These are phyloP conservation scores for Candida ponderosae DNA, from an alignment of 805 yeast species.

Conservation along the genomic window DNA sequence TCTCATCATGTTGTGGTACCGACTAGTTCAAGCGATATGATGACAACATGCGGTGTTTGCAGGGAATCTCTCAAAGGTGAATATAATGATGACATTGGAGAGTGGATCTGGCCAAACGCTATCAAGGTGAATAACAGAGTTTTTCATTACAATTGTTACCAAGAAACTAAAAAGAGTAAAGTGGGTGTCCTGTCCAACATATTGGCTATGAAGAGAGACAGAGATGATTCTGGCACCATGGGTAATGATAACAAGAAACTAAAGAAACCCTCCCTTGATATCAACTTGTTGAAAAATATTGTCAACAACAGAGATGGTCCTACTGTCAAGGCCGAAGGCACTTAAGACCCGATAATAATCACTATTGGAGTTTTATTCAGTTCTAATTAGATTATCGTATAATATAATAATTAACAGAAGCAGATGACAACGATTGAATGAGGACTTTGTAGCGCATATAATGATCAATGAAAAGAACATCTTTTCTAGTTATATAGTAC, in stretches of 20 bases:
- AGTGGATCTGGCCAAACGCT: slow-evolving; percentile 77
- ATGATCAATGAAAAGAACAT: too few relatives aligned
- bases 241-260: slow-evolving; percentile 1
- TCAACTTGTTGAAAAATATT: slow-evolving; percentile 9
- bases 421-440: too few relatives aligned
- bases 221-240: not conserved
- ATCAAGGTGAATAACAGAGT: slow-evolving; percentile 39
- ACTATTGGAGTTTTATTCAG: too few relatives aligned
- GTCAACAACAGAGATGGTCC: too few relatives aligned
- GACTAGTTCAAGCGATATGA: slow-evolving; percentile 48
- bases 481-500: too few relatives aligned
- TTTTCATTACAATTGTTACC: slow-evolving; percentile 61
- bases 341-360: too few relatives aligned
- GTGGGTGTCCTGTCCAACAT: not conserved
- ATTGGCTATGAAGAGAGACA: not conserved
- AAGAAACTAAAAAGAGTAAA: slow-evolving; percentile 40
- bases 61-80: slow-evolving; percentile 55
- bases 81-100: slow-evolving; percentile 68
- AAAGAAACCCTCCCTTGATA: too few relatives aligned
- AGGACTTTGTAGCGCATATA: too few relatives aligned
- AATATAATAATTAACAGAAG: too few relatives aligned
- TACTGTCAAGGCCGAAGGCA: too few relatives aligned
- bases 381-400: too few relatives aligned
- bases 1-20: slow-evolving; percentile 60
- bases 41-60: slow-evolving; percentile 60